phyloP scores from a whole-genome alignment of 768 basidiomycete species.

The Exsudoporus frostii region DNA sequence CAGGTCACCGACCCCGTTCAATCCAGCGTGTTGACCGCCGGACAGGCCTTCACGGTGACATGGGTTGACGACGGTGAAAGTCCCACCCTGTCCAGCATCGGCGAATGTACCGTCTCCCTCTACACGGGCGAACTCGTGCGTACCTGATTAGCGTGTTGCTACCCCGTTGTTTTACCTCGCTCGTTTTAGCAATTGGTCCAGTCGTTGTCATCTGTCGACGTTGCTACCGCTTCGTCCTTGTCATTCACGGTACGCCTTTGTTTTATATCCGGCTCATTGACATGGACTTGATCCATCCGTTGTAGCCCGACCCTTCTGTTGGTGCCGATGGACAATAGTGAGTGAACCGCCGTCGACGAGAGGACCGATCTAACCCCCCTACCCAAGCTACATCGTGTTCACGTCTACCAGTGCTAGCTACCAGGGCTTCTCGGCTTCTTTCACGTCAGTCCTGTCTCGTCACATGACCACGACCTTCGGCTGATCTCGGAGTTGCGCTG shows the following conservation, averaged over 20 bases:
- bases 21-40: conserved; percentile 48
- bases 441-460: conserved; percentile 41
- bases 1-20: conserved; percentile 41
- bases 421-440: conserved; percentile 49
- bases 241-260: conserved; percentile 51
- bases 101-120: conserved; percentile 51
- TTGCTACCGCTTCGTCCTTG: conserved; percentile 43
- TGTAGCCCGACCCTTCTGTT: conserved; percentile 52
- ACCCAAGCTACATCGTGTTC: conserved; percentile 59
- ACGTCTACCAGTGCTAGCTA: conserved; percentile 38
- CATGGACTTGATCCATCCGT: neutral
- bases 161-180: neutral
- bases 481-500: conserved; percentile 6
- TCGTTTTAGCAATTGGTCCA: conserved; percentile 52
- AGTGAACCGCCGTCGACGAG: conserved; percentile 18
- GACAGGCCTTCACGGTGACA: conserved; percentile 48
- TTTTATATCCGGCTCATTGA: neutral
- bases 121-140: conserved; percentile 56
- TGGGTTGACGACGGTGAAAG: conserved; percentile 63
- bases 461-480: neutral
- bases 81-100: conserved; percentile 51
- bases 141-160: neutral
- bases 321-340: conserved; percentile 60
- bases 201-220: conserved; percentile 52
- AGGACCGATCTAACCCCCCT: conserved; percentile 2